Conservation (phyloP, 352 stramenopile species). For the Blastocystis sp. region DNA sequence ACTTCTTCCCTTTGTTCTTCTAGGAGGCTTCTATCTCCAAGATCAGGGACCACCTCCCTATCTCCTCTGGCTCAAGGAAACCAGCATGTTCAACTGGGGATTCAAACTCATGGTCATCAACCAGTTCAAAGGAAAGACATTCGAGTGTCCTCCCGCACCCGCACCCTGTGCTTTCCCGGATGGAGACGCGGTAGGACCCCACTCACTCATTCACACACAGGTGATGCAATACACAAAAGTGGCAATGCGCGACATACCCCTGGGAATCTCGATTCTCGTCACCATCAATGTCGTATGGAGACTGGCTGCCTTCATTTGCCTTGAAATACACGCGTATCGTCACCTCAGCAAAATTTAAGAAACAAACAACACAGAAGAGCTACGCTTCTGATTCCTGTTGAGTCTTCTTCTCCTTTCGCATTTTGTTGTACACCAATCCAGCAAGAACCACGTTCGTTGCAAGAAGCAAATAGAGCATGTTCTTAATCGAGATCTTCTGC, state of each 20-base stretch:
- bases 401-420: not conserved
- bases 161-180: slow-evolving; percentile 26
- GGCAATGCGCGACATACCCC: not conserved
- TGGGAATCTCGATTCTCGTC: slow-evolving; percentile 40
- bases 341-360: slow-evolving; percentile 47
- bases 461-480: slow-evolving; percentile 21
- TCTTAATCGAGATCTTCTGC: slow-evolving; percentile 53
- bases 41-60: slow-evolving; percentile 11
- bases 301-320: not conserved
- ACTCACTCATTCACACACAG: not conserved
- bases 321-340: slow-evolving; percentile 29
- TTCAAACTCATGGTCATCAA: slow-evolving; percentile 46
- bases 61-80: slow-evolving; percentile 52
- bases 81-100: slow-evolving; percentile 56
- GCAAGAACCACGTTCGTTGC: slow-evolving; percentile 34
- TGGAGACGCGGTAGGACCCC: not conserved
- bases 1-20: slow-evolving; percentile 42
- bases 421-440: not conserved
- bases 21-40: slow-evolving; percentile 50
- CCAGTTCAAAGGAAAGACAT: slow-evolving; percentile 43
- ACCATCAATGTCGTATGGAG: slow-evolving; percentile 19
- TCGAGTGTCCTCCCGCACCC: slow-evolving; percentile 39
- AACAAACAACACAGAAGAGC: not conserved
- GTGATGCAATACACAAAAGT: slow-evolving; percentile 42
- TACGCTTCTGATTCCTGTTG: not conserved